Percentiles rank a stretch among this genome's conserved stretches.
Conservation (phyloP, 306 rosid species). For the Corylus heterophylla region DNA sequence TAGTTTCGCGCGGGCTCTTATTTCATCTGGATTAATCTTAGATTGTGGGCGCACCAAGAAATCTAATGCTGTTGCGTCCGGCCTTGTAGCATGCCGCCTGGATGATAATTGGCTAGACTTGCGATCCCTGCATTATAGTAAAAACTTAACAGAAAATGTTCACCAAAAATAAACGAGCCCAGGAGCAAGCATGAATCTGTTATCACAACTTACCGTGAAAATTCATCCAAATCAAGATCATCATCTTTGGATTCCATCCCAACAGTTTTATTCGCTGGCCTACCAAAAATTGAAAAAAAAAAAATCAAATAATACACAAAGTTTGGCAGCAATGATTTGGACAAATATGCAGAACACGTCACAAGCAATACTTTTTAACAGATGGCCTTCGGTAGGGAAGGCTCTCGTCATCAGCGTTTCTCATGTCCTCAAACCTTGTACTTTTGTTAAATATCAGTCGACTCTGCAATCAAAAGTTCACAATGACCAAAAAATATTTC, state of each 20-base stretch:
- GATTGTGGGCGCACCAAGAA: constrained; percentile 91
- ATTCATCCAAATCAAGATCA: constrained; percentile 87
- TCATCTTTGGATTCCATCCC: constrained; percentile 93
- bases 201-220: constrained; percentile 67
- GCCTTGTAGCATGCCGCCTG: constrained; percentile 78
- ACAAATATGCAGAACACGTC: not conserved
- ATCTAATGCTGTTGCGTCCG: constrained; percentile 96
- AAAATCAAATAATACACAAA: not conserved
- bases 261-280: constrained; percentile 69
- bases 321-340: not conserved
- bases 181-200: constrained; percentile 1
- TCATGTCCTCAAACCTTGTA: constrained; percentile 96
- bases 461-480: constrained; percentile 60
- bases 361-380: constrained; percentile 58
- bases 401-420: constrained; percentile 72
- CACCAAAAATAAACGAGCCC: not conserved
- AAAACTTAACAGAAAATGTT: constrained; percentile 6
- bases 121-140: constrained; percentile 58
- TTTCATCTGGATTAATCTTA: constrained; percentile 89
- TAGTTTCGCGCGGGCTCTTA: constrained; percentile 83
- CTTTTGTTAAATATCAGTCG: constrained; percentile 92
- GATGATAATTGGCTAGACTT: constrained; percentile 85
- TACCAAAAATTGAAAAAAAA: constrained; percentile 34
- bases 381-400: constrained; percentile 72
- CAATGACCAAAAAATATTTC: constrained; percentile 7